Evolutionary conservation across 495 filamentous ascomycete genomes (phyloP).

Genomic region (Lineolata rhizophorae): DNA sequence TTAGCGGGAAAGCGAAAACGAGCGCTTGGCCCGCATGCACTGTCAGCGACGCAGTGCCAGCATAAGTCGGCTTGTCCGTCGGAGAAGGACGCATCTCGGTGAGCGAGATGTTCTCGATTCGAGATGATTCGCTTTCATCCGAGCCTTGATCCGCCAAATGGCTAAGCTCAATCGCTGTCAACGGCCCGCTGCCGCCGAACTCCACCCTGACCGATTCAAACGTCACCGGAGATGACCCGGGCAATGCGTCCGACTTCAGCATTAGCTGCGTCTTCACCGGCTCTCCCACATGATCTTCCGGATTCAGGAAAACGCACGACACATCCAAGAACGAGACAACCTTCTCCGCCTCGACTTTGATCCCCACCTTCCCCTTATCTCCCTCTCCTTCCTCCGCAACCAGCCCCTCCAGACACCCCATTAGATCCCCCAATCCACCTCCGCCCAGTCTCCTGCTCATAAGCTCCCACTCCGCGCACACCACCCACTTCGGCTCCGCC

Average conservation of each 20-base stretch:
- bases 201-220: slow-evolving; percentile 32
- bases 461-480: too few species aligned
- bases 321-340: slow-evolving; percentile 46
- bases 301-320: slow-evolving; percentile 48
- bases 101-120: not conserved
- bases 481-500: too few species aligned
- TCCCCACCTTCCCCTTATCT: slow-evolving; percentile 32
- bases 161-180: slow-evolving; percentile 11
- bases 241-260: slow-evolving; percentile 46
- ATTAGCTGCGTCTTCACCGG: slow-evolving; percentile 46
- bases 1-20: slow-evolving; percentile 46
- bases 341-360: slow-evolving; percentile 44
- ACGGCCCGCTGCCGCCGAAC: slow-evolving; percentile 11
- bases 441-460: too few species aligned
- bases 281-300: slow-evolving; percentile 71
- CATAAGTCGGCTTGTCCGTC: slow-evolving; percentile 16
- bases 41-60: slow-evolving; percentile 40
- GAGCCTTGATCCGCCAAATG: slow-evolving; percentile 7
- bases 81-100: too few species aligned
- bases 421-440: slow-evolving; percentile 47
- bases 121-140: slow-evolving; percentile 2
- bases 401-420: slow-evolving; percentile 38
- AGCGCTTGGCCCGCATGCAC: slow-evolving; percentile 45
- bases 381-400: slow-evolving; percentile 7
- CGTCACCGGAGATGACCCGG: slow-evolving; percentile 35